Evolutionary conservation across 2,329 filamentous ascomycete species (phyloP).

Genomic region (Pseudocercospora pini-densiflorae): DNA sequence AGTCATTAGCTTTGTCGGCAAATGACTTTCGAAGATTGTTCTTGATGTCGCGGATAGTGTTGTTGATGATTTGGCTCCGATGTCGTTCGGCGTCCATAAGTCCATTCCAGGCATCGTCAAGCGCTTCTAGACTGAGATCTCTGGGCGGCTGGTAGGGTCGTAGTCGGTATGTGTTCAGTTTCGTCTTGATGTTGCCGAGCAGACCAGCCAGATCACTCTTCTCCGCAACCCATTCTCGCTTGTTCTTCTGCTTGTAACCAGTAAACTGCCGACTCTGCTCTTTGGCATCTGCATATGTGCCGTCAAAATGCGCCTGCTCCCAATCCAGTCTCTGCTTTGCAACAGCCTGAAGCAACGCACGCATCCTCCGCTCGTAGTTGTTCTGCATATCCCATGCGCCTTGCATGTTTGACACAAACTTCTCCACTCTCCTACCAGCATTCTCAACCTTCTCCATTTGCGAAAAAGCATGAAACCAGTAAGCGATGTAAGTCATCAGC

Average conservation of each 20-base stretch:
- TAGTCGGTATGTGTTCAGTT: constrained; percentile 91
- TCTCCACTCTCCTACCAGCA: constrained; percentile 92
- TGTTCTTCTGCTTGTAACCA: constrained; percentile 86
- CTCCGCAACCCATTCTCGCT: constrained; percentile 95
- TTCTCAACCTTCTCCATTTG: constrained; percentile 99
- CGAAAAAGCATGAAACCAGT: constrained; percentile 99
- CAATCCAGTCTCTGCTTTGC: constrained; percentile 74
- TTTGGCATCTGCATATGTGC: constrained; percentile 92
- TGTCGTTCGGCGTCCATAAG: constrained; percentile 84
- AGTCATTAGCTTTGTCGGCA: constrained; percentile 98
- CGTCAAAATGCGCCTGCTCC: constrained; percentile 81
- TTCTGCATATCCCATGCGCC: constrained; percentile 99
- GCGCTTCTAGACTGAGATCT: constrained; percentile 78
- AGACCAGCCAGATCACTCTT: constrained; percentile 94
- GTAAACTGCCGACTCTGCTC: constrained; percentile 80
- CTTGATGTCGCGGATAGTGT: constrained; percentile 98
- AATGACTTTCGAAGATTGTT: constrained; percentile 90
- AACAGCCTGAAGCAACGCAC: constrained; percentile 76
- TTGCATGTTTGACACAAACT: constrained; percentile 99
- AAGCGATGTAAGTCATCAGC: constrained; percentile 99
- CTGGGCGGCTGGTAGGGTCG: constrained; percentile 87
- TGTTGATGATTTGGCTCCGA: constrained; percentile 92
- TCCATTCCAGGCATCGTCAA: constrained; percentile 80
- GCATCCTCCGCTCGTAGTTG: constrained; percentile 90
- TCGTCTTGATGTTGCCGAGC: constrained; percentile 98